Evolutionary conservation across 1,284 basidiomycete genomes (phyloP), one percentile per base, ranked within the genome.

Genomic region (Mycena sp.): DNA sequence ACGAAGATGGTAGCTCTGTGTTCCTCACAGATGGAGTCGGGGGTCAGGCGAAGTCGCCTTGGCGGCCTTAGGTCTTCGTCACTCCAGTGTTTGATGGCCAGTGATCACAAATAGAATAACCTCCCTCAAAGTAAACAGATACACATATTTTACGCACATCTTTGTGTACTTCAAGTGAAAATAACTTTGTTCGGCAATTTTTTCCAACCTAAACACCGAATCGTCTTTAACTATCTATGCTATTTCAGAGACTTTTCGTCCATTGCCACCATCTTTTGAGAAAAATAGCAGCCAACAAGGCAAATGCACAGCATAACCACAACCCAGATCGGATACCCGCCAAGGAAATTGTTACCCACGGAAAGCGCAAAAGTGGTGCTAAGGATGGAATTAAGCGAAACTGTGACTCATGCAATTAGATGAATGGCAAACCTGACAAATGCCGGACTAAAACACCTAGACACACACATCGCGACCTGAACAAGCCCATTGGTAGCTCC

Each of bases 11-110:
- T 1, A 71, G 72, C 0, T 80, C 86, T 17, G 77, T 83, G 37
- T 85, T 85, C 73, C 79, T 93, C 29, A 93, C 90, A 1, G 81
- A 77, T 28, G 83, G 81, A 11, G 85, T 86, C 28, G 90, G 90
- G 7, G 89, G 88, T 4, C 84, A 81, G 38, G 84, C 87, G 5
- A 68, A 54, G 21, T 80, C 78, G 51, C 86, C 87, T 5, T 87
- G 86, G 81, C 70, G 75, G 48, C 85, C 85, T 23, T 61, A 43
- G 14, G 21, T 6, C 21, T 43, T n/a, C n/a, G 40, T 17, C 17
- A n/a, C n/a, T n/a, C n/a, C n/a, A n/a, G n/a, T n/a, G 40, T 9
- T 17, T 43, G 40, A 43, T 6, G 7, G 7, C 21, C 17, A 6
- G 17, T 43, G n/a, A 43, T 9, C n/a, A 35, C 32, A 9, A 9